A percentile compares a stretch with the other conserved stretches of the same genome.
These are phyloP conservation scores for Nakazawaea wyomingensis DNA, from an alignment of 805 yeast species.

Conservation along the genomic window DNA sequence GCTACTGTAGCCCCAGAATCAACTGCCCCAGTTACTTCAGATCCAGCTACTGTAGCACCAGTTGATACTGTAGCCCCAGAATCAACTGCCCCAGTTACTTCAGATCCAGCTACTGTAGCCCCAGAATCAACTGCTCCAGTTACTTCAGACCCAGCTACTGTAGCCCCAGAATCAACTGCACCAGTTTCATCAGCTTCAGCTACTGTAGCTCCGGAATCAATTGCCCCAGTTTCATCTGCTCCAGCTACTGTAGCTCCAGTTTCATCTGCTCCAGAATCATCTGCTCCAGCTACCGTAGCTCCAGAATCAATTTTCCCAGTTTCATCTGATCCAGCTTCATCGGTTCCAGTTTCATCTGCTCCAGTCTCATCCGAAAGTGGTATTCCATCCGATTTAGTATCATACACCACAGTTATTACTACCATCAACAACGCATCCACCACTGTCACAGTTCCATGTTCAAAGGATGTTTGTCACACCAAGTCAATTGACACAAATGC, in stretches of 20 bases:
- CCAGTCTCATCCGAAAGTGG: neutral
- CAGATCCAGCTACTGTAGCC: neutral
- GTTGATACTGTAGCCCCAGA: neutral
- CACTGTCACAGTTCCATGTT: conserved; percentile 9
- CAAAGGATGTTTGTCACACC: conserved; percentile 4
- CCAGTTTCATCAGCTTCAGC: neutral
- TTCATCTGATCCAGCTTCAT: neutral
- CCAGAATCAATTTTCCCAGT: neutral
- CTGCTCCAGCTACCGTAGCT: neutral
- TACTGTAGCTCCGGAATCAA: neutral
- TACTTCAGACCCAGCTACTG: neutral
- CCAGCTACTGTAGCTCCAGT: neutral
- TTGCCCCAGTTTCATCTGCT: conserved; percentile 1
- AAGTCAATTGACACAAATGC: conserved; percentile 2
- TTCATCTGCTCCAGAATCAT: neutral
- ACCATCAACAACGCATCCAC: conserved; percentile 4
- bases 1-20: neutral
- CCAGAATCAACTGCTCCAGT: neutral
- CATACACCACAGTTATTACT: conserved; percentile 10
- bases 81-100: conserved; percentile 1
- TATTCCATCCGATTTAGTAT: neutral
- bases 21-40: neutral
- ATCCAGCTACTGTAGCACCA: too few relatives aligned
- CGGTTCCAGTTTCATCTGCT: neutral
- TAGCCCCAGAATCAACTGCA: neutral